These are phyloP conservation scores for Dactylellina sp. DNA, from an alignment of 2,329 filamentous ascomycete genomes.

Conservation along the genomic window DNA sequence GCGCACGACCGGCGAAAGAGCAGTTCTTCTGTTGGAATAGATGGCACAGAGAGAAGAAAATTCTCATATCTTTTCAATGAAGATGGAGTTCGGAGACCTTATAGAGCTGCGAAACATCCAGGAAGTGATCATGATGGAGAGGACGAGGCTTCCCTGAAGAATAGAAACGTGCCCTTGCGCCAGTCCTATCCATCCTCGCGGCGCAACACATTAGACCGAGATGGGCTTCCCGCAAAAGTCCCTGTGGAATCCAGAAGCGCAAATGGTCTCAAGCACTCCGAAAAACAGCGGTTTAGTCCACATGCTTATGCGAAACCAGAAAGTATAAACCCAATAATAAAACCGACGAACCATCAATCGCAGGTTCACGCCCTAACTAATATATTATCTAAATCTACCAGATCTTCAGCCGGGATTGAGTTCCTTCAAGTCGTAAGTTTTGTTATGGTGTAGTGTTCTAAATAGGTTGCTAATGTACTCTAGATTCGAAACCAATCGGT, in stretches of 20 bases:
- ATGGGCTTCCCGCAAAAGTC: slow-evolving; percentile 7
- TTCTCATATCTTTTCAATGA: slow-evolving; percentile 54
- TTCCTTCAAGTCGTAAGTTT: slow-evolving; percentile 43
- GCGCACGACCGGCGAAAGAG: slow-evolving; percentile 38
- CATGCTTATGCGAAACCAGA: slow-evolving; percentile 28
- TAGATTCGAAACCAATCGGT: slow-evolving; percentile 40
- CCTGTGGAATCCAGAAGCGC: slow-evolving; percentile 4
- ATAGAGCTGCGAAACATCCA: slow-evolving; percentile 27
- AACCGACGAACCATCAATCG: not conserved
- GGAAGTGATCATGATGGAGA: slow-evolving; percentile 50
- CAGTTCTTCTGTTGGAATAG: slow-evolving; percentile 24
- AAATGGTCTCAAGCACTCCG: slow-evolving; percentile 19
- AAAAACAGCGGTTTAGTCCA: slow-evolving; percentile 31
- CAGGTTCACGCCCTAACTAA: slow-evolving; percentile 1
- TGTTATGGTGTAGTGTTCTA: not conserved
- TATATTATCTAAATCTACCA: not conserved
- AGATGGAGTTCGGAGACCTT: slow-evolving; percentile 42
- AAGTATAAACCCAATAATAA: slow-evolving; percentile 6
- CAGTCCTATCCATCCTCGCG: slow-evolving; percentile 49
- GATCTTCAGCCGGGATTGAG: slow-evolving; percentile 22
- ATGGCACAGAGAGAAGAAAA: slow-evolving; percentile 42
- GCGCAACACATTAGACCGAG: slow-evolving; percentile 42
- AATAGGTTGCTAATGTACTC: slow-evolving; percentile 1
- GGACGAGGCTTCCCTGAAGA: slow-evolving; percentile 27
- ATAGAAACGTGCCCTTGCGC: slow-evolving; percentile 24